Percentiles rank a stretch among this genome's conserved stretches.
These are phyloP conservation scores for Suillus fuscotomentosus DNA, from an alignment of 768 basidiomycete species.

Conservation along the genomic window DNA sequence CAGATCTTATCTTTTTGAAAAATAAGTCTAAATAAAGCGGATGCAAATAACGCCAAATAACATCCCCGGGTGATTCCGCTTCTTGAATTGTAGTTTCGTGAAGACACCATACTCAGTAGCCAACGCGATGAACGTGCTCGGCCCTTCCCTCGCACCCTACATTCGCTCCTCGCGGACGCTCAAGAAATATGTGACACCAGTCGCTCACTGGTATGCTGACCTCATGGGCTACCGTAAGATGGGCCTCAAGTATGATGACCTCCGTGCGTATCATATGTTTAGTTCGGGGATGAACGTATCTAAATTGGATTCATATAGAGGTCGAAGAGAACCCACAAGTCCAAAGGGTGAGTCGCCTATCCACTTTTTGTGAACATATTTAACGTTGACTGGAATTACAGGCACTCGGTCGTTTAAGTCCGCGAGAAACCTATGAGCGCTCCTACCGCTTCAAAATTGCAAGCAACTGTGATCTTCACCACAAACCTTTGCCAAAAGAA, in stretches of 20 bases:
- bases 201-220: conserved; percentile 83
- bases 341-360: conserved; percentile 59
- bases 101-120: conserved; percentile 23
- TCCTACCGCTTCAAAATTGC: conserved; percentile 86
- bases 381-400: conserved; percentile 30
- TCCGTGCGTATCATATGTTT: conserved; percentile 56
- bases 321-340: conserved; percentile 77
- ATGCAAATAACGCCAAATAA: conserved; percentile 46
- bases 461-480: conserved; percentile 49
- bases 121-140: conserved; percentile 50
- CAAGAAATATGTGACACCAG: conserved; percentile 64
- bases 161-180: conserved; percentile 70
- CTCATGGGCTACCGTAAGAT: conserved; percentile 80
- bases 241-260: conserved; percentile 94
- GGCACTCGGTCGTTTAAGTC: conserved; percentile 83
- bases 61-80: conserved; percentile 23
- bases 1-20: conserved; percentile 30
- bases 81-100: conserved; percentile 8
- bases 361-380: neutral
- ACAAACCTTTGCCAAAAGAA: conserved; percentile 76
- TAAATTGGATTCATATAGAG: conserved; percentile 38
- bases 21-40: conserved; percentile 18
- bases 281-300: neutral
- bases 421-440: conserved; percentile 84
- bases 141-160: conserved; percentile 73